These are phyloP conservation scores for Strobilomyces confusus DNA, from an alignment of 768 basidiomycete genomes.

Conservation along the genomic window DNA sequence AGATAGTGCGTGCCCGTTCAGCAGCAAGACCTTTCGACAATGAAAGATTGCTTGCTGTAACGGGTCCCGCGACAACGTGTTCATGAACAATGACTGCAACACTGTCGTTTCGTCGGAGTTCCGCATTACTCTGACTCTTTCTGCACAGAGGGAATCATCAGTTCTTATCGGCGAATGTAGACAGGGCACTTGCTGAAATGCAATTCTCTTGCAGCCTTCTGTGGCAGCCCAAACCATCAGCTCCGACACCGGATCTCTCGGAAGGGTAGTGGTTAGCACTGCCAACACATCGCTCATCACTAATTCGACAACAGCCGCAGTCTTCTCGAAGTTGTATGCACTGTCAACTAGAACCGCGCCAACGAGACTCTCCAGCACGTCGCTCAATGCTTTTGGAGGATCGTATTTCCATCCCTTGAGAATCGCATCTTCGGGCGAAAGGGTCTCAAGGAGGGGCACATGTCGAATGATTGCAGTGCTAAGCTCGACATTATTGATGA, in stretches of 20 bases:
- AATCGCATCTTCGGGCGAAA: conserved; percentile 60
- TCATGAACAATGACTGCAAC: conserved; percentile 60
- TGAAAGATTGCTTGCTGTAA: conserved; percentile 51
- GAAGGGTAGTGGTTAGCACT: conserved; percentile 53
- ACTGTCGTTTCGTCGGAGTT: conserved; percentile 45
- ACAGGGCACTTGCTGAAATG: conserved; percentile 40
- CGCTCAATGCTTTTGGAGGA: conserved; percentile 82
- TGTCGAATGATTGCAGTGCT: conserved; percentile 59
- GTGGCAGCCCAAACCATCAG: conserved; percentile 63
- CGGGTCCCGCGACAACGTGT: conserved; percentile 51
- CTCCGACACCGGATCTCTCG: conserved; percentile 69
- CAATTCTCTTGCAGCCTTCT: conserved; percentile 51
- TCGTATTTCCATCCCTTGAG: conserved; percentile 74
- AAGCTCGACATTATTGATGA: conserved; percentile 67
- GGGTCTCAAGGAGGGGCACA: conserved; percentile 52
- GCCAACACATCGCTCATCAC: conserved; percentile 67
- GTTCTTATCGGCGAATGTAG: neutral
- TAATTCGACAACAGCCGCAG: conserved; percentile 53
- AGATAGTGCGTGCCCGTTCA: conserved; percentile 52
- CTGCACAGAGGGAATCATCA: conserved; percentile 20
- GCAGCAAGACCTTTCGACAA: conserved; percentile 69
- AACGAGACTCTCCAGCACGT: conserved; percentile 80
- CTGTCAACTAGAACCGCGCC: conserved; percentile 84
- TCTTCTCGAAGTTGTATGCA: conserved; percentile 67
- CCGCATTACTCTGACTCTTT: conserved; percentile 42